Evolutionary conservation across 164 flowering plant genomes (phyloP), one percentile per base, ranked within the genome.

Genomic region (Stephania yunnanensis): DNA sequence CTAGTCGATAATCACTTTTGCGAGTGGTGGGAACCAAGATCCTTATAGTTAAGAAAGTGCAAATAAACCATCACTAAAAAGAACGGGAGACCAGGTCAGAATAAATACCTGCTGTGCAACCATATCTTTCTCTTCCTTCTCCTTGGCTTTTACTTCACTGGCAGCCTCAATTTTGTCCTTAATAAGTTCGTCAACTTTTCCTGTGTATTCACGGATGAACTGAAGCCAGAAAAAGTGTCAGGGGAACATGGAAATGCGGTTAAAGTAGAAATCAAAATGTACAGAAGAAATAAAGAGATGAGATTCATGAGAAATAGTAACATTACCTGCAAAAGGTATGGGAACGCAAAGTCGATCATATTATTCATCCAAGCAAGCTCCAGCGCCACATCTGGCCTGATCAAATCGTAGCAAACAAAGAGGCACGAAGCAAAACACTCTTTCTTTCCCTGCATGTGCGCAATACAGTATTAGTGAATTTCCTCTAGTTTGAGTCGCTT

Each of bases 331-430:
- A 96, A 83, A 65, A 96, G 86, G 81, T 92, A 96, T 58, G 98
- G 98, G 86, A 94, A 92, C 29, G 97, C 95, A 81, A 92, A 96
- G 83, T 96, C 99, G 13, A 94, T 78, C 91, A 96, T 94, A 72
- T 91, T 92, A 85, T 96, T 91, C 83, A 88, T 87, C 99, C 99
- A 96, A 20, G 99, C 97, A 44, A 96, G 94, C 75, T 96, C 99
- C 79, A 96, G 90, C 19, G 89, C 99, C 77, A 96, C 89, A 82
- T 96, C 99, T n/a, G 94, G 83, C 46, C 97, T 89, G 63, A 96
- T 91, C 48, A 94, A 72, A 73, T 96, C 98, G 71, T 94, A 96
- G 78, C 99, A 96, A 71, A 90, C 96, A 76, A 94, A 96, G 65
- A 96, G 91, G 83, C 99, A 92, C 1, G 99, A 83, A 8, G 97